A percentile compares a stretch with the other conserved stretches of the same genome.
Conservation (phyloP, 768 basidiomycete genomes). For the Psilocybe cubensis region DNA sequence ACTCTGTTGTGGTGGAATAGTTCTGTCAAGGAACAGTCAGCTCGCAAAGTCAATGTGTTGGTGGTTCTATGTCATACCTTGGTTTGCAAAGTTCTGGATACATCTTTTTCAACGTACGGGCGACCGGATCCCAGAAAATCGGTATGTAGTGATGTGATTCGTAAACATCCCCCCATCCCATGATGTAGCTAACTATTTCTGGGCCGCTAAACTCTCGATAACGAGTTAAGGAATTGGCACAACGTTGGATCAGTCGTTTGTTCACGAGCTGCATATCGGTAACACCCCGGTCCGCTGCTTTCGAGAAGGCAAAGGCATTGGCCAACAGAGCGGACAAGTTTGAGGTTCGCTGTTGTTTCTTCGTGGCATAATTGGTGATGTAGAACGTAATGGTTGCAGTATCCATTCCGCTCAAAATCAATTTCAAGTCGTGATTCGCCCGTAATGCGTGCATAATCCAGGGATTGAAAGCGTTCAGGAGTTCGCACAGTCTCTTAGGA, state of each 20-base stretch:
- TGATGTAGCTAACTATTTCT: constrained; percentile 40
- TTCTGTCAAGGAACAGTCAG: too few relatives aligned
- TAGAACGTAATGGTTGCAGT: constrained; percentile 41
- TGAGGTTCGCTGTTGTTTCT: constrained; percentile 37
- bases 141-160: constrained; percentile 38
- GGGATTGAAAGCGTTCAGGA: constrained; percentile 33
- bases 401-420: constrained; percentile 35
- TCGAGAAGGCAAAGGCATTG: constrained; percentile 28
- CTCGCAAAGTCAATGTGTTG: too few relatives aligned
- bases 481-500: constrained; percentile 18
- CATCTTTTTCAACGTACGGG: not conserved
- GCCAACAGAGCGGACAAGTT: constrained; percentile 44
- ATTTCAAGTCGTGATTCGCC: constrained; percentile 44
- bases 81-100: not conserved
- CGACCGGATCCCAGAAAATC: constrained; percentile 33
- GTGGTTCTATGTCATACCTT: constrained; percentile 17
- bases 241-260: constrained; percentile 32
- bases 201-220: constrained; percentile 41
- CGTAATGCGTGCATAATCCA: constrained; percentile 19
- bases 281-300: constrained; percentile 2
- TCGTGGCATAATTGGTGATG: constrained; percentile 39
- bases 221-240: constrained; percentile 32
- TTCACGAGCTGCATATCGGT: constrained; percentile 22
- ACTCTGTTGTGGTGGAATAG: too few relatives aligned
- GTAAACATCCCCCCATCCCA: constrained; percentile 44